Conservation (phyloP, 2,329 filamentous ascomycete species). For the Verticillium nubilum region DNA sequence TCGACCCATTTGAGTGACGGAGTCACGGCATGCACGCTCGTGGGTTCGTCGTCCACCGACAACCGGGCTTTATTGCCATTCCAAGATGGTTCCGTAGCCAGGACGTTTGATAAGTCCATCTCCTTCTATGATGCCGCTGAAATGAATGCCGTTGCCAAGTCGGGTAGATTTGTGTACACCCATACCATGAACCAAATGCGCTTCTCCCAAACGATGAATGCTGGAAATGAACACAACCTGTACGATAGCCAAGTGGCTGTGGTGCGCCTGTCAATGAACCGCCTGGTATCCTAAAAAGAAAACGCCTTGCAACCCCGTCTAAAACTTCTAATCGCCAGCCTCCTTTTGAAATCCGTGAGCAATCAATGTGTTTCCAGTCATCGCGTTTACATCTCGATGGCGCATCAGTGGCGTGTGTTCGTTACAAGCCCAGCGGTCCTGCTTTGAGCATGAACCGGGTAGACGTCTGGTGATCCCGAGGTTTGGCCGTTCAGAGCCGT, state of each 20-base stretch:
- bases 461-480: background rate
- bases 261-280: background rate
- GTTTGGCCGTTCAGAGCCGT: slow-evolving; percentile 22
- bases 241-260: background rate
- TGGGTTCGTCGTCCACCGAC: too few relatives aligned
- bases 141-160: background rate
- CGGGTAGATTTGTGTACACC: background rate
- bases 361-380: background rate
- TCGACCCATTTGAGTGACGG: too few relatives aligned
- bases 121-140: background rate
- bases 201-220: background rate
- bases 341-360: background rate
- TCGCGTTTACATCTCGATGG: background rate
- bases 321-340: background rate
- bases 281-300: background rate
- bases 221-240: background rate
- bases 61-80: too few relatives aligned
- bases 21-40: too few relatives aligned
- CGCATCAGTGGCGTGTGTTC: background rate
- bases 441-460: background rate
- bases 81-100: too few relatives aligned
- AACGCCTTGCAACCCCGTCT: background rate
- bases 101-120: background rate
- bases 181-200: background rate
- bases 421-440: background rate